A percentile compares a stretch with the other conserved stretches of the same genome.
Conservation (phyloP, 176 grass and related monocot species). For the Avena eriantha region DNA sequence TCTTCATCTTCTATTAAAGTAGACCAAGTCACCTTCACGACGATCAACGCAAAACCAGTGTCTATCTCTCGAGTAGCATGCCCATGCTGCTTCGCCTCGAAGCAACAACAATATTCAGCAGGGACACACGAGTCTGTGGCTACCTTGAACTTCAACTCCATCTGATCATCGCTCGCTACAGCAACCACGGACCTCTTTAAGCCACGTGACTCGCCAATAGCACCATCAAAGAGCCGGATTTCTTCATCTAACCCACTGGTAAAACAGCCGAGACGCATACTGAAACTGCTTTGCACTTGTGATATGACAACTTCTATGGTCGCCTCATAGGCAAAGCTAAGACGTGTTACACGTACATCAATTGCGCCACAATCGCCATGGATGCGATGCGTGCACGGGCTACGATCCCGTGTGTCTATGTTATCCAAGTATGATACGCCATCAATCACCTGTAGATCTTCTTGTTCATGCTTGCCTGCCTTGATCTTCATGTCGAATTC, state of each 20-base stretch:
- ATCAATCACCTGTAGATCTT: not conserved
- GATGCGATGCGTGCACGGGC: not conserved
- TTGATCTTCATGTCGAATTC: not conserved
- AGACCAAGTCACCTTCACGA: too few species aligned
- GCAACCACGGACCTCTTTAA: not conserved
- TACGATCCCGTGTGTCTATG: not conserved
- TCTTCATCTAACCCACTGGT: not conserved
- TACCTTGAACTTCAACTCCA: not conserved
- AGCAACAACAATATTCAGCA: not conserved
- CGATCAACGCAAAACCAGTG: too few species aligned
- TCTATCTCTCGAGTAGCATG: too few species aligned
- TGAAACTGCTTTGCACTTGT: constrained; percentile 7
- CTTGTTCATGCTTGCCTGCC: not conserved
- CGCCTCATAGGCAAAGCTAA: not conserved
- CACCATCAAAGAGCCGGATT: not conserved
- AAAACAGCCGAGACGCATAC: not conserved
- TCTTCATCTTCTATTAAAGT: too few species aligned
- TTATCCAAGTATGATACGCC: not conserved
- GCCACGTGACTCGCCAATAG: not conserved
- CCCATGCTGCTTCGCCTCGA: not conserved
- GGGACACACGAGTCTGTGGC: not conserved
- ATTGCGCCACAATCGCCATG: not conserved
- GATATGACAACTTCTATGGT: constrained; percentile 6
- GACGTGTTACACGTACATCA: not conserved
- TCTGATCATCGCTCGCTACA: not conserved